A percentile compares a stretch with the other conserved stretches of the same genome.
Conservation (phyloP, 2,329 filamentous ascomycete species). For the Fonsecaea nubica region DNA sequence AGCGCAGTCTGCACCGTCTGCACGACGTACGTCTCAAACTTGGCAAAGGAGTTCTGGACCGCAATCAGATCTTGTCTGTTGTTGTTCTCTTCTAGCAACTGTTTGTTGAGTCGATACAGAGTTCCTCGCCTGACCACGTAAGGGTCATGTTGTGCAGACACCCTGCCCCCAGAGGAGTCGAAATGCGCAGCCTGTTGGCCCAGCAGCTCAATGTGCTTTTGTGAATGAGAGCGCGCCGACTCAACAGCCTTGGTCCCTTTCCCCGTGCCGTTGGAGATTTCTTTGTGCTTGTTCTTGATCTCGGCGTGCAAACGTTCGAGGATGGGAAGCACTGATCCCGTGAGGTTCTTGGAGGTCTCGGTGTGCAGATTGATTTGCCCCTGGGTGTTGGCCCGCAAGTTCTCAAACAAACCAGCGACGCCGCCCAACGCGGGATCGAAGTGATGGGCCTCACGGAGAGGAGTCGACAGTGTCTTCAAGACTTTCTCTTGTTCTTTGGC, state of each 20-base stretch:
- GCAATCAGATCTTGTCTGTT: slow-evolving; percentile 84
- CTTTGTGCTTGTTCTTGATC: slow-evolving; percentile 95
- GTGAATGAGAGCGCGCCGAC: slow-evolving; percentile 81
- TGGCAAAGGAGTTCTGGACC: slow-evolving; percentile 87
- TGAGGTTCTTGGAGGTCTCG: slow-evolving; percentile 90
- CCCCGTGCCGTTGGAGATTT: slow-evolving; percentile 77
- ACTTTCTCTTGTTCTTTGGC: slow-evolving; percentile 90
- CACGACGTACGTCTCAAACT: slow-evolving; percentile 86
- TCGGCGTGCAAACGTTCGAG: slow-evolving; percentile 92
- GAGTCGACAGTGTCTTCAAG: slow-evolving; percentile 86
- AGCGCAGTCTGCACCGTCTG: slow-evolving; percentile 82
- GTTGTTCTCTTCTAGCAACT: slow-evolving; percentile 94
- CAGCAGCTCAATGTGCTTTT: slow-evolving; percentile 95
- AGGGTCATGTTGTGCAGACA: slow-evolving; percentile 78
- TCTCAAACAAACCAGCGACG: slow-evolving; percentile 89
- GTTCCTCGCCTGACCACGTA: slow-evolving; percentile 86
- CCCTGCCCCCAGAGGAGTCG: slow-evolving; percentile 74
- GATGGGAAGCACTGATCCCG: slow-evolving; percentile 82
- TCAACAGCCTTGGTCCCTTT: slow-evolving; percentile 91
- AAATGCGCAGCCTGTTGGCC: slow-evolving; percentile 82
- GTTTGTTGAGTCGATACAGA: slow-evolving; percentile 82
- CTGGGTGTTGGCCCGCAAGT: slow-evolving; percentile 87
- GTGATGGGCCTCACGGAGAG: slow-evolving; percentile 87
- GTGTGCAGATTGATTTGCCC: slow-evolving; percentile 85
- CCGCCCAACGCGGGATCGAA: slow-evolving; percentile 91